A percentile compares a stretch with the other conserved stretches of the same genome.
Conservation (phyloP, 495 filamentous ascomycete species). For the Chaetomidium leptoderma region DNA sequence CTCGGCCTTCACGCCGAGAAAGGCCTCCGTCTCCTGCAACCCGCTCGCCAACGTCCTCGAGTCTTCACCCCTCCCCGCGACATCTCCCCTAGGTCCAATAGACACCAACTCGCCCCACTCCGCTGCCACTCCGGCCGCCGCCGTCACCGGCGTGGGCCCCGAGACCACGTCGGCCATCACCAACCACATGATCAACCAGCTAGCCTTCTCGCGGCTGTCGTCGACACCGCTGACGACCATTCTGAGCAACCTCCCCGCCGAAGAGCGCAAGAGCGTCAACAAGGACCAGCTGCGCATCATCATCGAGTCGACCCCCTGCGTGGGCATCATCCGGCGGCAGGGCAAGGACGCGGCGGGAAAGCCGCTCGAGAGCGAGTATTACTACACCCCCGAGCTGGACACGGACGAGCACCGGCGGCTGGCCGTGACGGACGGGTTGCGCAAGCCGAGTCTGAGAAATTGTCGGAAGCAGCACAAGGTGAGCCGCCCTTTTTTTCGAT, state of each 20-base stretch:
- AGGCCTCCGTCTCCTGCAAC: slow-evolving; percentile 1
- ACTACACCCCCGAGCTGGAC: slow-evolving; percentile 92
- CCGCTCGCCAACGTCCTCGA: slow-evolving; percentile 8
- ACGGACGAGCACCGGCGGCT: slow-evolving; percentile 70
- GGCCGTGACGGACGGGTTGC: slow-evolving; percentile 77
- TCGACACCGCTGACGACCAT: slow-evolving; percentile 88
- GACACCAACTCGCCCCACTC: slow-evolving; percentile 10
- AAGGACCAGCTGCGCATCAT: slow-evolving; percentile 62
- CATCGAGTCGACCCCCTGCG: slow-evolving; percentile 66
- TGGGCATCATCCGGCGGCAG: slow-evolving; percentile 82
- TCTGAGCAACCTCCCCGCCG: slow-evolving; percentile 72
- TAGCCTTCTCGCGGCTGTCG: slow-evolving; percentile 93
- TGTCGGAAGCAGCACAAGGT: slow-evolving; percentile 98
- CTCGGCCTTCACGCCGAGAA: slow-evolving; percentile 52
- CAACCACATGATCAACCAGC: slow-evolving; percentile 88
- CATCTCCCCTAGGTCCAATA: slow-evolving; percentile 14
- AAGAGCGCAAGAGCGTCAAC: slow-evolving; percentile 53
- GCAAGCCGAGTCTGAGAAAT: slow-evolving; percentile 80
- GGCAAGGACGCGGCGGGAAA: slow-evolving; percentile 97
- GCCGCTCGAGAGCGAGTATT: slow-evolving; percentile 90
- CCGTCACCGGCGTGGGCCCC: slow-evolving; percentile 26
- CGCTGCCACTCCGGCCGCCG: background rate
- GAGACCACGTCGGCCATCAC: slow-evolving; percentile 41
- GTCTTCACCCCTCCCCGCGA: background rate
- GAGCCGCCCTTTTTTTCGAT: slow-evolving; percentile 22